Evolutionary conservation across 1,284 basidiomycete genomes (phyloP).

Genomic region (Phellinidium pouzarii): DNA sequence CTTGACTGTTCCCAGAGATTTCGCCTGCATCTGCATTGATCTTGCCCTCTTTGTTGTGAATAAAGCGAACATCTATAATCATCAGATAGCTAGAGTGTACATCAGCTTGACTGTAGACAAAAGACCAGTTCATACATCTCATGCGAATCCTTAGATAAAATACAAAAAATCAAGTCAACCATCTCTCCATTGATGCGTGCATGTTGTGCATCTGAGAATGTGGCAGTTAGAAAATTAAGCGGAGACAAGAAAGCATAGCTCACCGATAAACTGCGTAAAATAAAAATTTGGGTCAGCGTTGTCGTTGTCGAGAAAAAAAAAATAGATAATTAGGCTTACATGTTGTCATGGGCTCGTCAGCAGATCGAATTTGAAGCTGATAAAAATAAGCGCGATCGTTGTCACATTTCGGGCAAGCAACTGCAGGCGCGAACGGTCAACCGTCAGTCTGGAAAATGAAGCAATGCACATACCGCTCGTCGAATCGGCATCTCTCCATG

Average conservation of each 20-base stretch:
- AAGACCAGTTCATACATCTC: not conserved
- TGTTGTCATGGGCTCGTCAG: conserved; percentile 95
- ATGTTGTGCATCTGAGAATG: conserved; percentile 14
- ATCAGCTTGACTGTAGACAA: not conserved
- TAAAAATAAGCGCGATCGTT: conserved; percentile 87
- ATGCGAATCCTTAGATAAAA: not conserved
- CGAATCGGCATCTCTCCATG: conserved; percentile 93
- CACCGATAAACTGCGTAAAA: conserved; percentile 16
- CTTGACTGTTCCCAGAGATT: no score
- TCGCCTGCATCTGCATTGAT: no score
- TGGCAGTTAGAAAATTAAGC: not conserved
- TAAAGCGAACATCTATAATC: not conserved
- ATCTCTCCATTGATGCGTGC: conserved; percentile 19
- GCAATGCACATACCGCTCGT: conserved; percentile 55
- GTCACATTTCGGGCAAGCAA: conserved; percentile 88
- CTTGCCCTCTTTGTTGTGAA: no score
- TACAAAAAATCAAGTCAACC: conserved; percentile 7
- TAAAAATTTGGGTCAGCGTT: not conserved
- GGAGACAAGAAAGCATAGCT: not conserved
- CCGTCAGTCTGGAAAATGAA: not conserved
- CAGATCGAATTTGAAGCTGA: conserved; percentile 93
- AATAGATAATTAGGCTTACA: conserved; percentile 49
- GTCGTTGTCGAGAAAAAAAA: conserved; percentile 3
- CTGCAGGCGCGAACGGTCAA: conserved; percentile 32
- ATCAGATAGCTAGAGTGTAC: not conserved